A percentile compares a stretch with the other conserved stretches of the same genome.
phyloP scores from a whole-genome alignment of 2,329 filamentous ascomycete genomes.

The Nemania abortiva region DNA sequence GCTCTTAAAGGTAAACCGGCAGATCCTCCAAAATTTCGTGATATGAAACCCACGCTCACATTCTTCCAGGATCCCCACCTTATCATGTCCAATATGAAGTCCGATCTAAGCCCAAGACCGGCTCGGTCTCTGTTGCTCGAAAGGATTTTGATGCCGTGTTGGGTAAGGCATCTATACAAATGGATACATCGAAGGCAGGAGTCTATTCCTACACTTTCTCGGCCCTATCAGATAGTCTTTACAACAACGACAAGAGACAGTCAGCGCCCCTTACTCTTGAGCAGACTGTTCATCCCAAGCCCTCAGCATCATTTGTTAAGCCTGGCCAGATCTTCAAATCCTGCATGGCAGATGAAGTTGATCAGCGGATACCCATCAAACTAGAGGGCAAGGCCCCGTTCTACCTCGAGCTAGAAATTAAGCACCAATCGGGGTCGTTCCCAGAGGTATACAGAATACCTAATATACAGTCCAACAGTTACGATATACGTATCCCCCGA shows the following conservation, averaged over 20 bases:
- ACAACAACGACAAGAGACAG: constrained; percentile 76
- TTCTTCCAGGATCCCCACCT: constrained; percentile 74
- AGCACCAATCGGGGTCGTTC: constrained; percentile 84
- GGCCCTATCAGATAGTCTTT: constrained; percentile 85
- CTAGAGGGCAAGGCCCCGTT: constrained; percentile 89
- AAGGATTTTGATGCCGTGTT: constrained; percentile 83
- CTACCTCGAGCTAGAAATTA: constrained; percentile 90
- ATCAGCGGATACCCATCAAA: constrained; percentile 88
- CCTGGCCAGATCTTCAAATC: constrained; percentile 96
- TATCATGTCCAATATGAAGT: constrained; percentile 87
- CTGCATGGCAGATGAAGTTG: constrained; percentile 85
- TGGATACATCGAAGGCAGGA: constrained; percentile 88
- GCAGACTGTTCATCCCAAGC: constrained; percentile 87
- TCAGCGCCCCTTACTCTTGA: constrained; percentile 77
- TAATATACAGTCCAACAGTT: constrained; percentile 79
- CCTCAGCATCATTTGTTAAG: constrained; percentile 83
- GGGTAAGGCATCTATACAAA: constrained; percentile 79
- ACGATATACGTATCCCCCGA: constrained; percentile 86
- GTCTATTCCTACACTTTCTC: constrained; percentile 88
- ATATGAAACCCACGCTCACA: constrained; percentile 50
- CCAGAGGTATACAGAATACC: constrained; percentile 86
- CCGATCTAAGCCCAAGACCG: constrained; percentile 75
- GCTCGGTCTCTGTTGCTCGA: constrained; percentile 72
- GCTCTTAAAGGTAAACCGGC: constrained; percentile 74
- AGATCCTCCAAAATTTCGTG: not conserved